These are phyloP conservation scores for Coniochaeta sp. DNA, from an alignment of 2,329 filamentous ascomycete genomes.

Conservation along the genomic window DNA sequence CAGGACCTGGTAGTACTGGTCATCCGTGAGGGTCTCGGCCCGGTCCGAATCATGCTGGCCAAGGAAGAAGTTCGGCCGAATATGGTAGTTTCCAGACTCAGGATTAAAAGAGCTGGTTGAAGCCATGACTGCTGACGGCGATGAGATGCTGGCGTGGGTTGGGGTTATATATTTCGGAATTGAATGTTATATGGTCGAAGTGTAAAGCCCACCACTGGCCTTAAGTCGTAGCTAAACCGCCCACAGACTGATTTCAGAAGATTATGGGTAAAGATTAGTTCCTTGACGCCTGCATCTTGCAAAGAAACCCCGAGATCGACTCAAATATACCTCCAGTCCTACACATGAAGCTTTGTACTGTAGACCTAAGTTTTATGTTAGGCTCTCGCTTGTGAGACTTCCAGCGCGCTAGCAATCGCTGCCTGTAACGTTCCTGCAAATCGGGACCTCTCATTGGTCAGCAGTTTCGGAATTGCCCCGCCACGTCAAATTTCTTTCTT, in stretches of 20 bases:
- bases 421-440: not conserved
- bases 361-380: too few relatives aligned
- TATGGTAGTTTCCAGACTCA: conserved; percentile 21
- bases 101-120: conserved; percentile 13
- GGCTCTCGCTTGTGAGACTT: not conserved
- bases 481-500: not conserved
- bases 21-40: conserved; percentile 51
- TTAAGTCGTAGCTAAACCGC: too few relatives aligned
- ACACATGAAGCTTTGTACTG: too few relatives aligned
- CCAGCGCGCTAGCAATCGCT: not conserved
- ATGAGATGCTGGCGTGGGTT: not conserved
- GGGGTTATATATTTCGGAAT: too few relatives aligned
- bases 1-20: conserved; percentile 60
- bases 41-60: conserved; percentile 67
- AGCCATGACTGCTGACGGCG: not conserved
- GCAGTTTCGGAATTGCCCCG: not conserved
- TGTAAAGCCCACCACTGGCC: too few relatives aligned
- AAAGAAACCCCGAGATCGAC: too few relatives aligned
- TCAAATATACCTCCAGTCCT: too few relatives aligned
- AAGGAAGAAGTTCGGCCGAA: conserved; percentile 52
- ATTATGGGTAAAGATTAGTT: too few relatives aligned
- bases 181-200: too few relatives aligned
- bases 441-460: not conserved
- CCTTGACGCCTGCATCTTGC: too few relatives aligned
- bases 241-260: too few relatives aligned